Base-by-base conservation (phyloP, 2,329 filamentous ascomycete genomes). In the Fusarium sublunatum region DNA sequence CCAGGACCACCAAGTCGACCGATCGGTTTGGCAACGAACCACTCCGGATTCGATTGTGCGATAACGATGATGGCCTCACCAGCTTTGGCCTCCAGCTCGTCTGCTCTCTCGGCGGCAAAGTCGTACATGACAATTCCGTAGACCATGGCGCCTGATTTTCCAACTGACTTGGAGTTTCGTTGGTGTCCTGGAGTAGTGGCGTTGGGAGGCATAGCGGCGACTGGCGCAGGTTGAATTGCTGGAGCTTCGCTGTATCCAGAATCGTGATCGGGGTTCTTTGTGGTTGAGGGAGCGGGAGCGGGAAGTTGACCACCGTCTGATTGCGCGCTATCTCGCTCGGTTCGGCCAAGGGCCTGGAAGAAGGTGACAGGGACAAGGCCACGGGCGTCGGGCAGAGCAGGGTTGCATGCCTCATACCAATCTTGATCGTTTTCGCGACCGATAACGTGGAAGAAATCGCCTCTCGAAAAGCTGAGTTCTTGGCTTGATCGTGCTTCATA, bases 21-120 rank as follows among this genome's bases (percentile, higher is more conserved):
- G 74, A 99, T 99, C n/a, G 95, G 95, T 78, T 99, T 99, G 46
- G 95, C 95, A 61, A 99, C 94, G 73, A 98, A 98, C 95, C 95
- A 99, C 77, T 99, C 95, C 6, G 94, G 92, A 72, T 98, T 98
- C 7, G 94, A 98, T 77, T 98, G 95, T 40, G 95, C 95, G 74
- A 98, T 98, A 51, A 99, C 93, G 66, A 99, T 97, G 73, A 99
- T 97, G 49, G 93, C 92, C 78, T 99, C 95, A 55, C 93, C 94
- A 42, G 92, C 91, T 76, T 96, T 96, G 44, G 95, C 95, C 68
- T 97, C 93, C 56, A 99, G 79, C 78, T 99, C 95, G 76, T 99
- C 95, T n/a, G 93, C 91, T 54, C 94, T 83, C 78, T 98, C 94
- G 1, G 95, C 95, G 68, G 91, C 88, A 78, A 99, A 99, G 77